Percentiles rank a stretch among this genome's conserved stretches.
These are phyloP conservation scores for Cenococcum geophilum DNA, from an alignment of 495 filamentous ascomycete genomes.

Conservation along the genomic window DNA sequence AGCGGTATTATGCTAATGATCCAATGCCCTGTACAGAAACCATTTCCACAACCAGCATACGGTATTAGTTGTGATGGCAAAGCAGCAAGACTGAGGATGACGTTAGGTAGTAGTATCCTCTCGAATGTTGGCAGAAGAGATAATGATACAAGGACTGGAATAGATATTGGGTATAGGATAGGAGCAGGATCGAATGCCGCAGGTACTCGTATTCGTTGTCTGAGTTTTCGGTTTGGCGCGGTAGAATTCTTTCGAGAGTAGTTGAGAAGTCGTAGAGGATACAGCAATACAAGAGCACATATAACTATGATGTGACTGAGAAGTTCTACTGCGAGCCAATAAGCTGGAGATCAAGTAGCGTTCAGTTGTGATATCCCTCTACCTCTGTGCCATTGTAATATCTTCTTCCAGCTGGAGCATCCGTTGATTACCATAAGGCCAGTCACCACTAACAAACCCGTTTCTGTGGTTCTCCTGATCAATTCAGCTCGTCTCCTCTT, in stretches of 20 bases:
- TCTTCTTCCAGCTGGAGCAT: slow-evolving; percentile 27
- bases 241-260: slow-evolving; percentile 17
- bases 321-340: slow-evolving; percentile 23
- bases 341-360: neutral
- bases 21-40: slow-evolving; percentile 64
- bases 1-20: slow-evolving; percentile 59
- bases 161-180: slow-evolving; percentile 71
- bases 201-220: slow-evolving; percentile 44
- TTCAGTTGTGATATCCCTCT: neutral
- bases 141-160: slow-evolving; percentile 72
- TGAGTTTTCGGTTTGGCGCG: slow-evolving; percentile 7
- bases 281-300: slow-evolving; percentile 12
- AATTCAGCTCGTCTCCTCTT: slow-evolving; percentile 35
- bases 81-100: slow-evolving; percentile 72
- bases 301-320: slow-evolving; percentile 28
- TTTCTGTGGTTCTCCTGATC: slow-evolving; percentile 33
- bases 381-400: slow-evolving; percentile 33
- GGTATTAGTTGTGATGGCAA: slow-evolving; percentile 71
- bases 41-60: slow-evolving; percentile 41
- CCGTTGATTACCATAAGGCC: slow-evolving; percentile 30
- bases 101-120: slow-evolving; percentile 62
- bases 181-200: slow-evolving; percentile 78
- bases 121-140: slow-evolving; percentile 57
- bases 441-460: slow-evolving; percentile 31
- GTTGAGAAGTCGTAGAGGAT: slow-evolving; percentile 24